Conservation (phyloP, 805 yeast genomes). For the Monosporozyma aquatica region DNA sequence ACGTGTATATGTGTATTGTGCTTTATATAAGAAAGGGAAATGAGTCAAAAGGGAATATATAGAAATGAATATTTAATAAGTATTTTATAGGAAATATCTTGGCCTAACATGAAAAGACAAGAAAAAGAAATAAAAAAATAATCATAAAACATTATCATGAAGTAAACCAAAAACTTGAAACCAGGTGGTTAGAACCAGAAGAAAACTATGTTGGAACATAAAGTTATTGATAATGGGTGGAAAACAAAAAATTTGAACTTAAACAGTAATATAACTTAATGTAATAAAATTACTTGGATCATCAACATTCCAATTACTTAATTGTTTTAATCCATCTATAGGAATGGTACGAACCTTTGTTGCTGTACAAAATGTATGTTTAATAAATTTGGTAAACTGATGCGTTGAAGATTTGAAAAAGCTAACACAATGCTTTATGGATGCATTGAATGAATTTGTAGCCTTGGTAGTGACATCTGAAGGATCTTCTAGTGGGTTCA, state of each 20-base stretch:
- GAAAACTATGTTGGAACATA: background rate
- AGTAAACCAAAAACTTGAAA: background rate
- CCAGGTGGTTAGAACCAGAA: background rate
- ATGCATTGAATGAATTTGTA: background rate
- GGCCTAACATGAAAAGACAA: too few relatives aligned
- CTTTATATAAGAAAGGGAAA: too few relatives aligned
- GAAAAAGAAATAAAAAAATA: background rate
- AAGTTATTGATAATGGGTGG: background rate
- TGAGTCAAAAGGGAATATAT: too few relatives aligned
- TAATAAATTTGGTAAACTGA: background rate
- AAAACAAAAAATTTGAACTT: background rate
- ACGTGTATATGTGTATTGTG: too few relatives aligned
- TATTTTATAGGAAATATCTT: too few relatives aligned
- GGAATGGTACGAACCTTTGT: background rate
- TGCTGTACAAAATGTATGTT: background rate
- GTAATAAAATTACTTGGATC: conserved; percentile 3
- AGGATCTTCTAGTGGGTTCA: background rate
- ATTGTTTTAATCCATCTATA: background rate
- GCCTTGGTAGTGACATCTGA: background rate
- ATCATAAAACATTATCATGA: background rate
- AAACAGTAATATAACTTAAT: conserved; percentile 1
- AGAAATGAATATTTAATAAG: background rate
- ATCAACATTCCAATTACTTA: conserved; percentile 3
- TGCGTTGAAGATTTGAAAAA: background rate
- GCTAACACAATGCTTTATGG: background rate